A percentile compares a stretch with the other conserved stretches of the same genome.
Conservation (phyloP, 495 filamentous ascomycete species). For the Talaromyces proteolyticus region DNA sequence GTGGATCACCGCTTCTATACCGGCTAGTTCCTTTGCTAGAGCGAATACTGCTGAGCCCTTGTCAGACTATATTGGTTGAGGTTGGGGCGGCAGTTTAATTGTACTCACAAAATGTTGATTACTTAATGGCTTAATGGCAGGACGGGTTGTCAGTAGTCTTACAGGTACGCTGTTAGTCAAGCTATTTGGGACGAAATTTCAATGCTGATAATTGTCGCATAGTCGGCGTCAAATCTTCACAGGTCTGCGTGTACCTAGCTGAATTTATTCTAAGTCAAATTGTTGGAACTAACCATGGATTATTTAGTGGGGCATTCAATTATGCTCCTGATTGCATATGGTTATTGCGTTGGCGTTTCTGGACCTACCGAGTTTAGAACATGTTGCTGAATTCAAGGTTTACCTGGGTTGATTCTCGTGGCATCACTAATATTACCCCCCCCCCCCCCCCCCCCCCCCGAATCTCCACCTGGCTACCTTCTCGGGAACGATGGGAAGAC, state of each 20-base stretch:
- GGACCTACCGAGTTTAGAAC: conserved; percentile 63
- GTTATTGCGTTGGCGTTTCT: conserved; percentile 52
- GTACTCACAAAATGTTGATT: conserved; percentile 50
- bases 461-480: conserved; percentile 68
- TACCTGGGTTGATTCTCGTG: conserved; percentile 60
- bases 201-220: too few species aligned
- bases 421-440: conserved; percentile 61
- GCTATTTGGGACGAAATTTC: too few species aligned
- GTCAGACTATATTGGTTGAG: conserved; percentile 61
- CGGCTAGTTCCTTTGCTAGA: conserved; percentile 6
- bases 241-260: conserved; percentile 77
- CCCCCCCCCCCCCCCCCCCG: conserved; percentile 63
- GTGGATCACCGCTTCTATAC: conserved; percentile 49
- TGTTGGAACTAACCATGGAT: conserved; percentile 73
- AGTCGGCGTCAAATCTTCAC: conserved; percentile 70
- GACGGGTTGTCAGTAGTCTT: conserved; percentile 66
- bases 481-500: conserved; percentile 61
- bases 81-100: conserved; percentile 66
- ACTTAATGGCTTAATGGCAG: conserved; percentile 66
- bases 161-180: too few species aligned
- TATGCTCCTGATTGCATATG: conserved; percentile 57
- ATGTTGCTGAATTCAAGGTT: conserved; percentile 68
- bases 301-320: conserved; percentile 65
- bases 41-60: conserved; percentile 53
- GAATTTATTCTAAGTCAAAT: conserved; percentile 67